A percentile compares a stretch with the other conserved stretches of the same genome.
phyloP scores from a whole-genome alignment of 2,329 filamentous ascomycete species.

The Stemphylium lycopersici region DNA sequence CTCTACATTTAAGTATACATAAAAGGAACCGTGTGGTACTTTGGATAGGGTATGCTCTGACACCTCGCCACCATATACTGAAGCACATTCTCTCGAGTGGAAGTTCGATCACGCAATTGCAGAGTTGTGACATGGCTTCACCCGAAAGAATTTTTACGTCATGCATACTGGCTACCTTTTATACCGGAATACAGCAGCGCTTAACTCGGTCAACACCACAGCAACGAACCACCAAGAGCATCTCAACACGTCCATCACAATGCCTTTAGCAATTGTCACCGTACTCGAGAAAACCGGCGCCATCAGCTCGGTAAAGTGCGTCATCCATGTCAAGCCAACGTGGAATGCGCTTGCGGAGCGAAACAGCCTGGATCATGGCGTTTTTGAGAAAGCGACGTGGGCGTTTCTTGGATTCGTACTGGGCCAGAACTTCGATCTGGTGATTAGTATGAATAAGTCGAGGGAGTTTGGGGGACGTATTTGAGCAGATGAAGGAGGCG shows the following conservation, averaged over 20 bases:
- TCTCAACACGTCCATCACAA: slow-evolving; percentile 7
- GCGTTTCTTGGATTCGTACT: slow-evolving; percentile 52
- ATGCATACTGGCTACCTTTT: slow-evolving; percentile 3
- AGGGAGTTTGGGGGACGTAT: slow-evolving; percentile 48
- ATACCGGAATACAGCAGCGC: background rate
- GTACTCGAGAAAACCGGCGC: slow-evolving; percentile 53
- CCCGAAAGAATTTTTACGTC: slow-evolving; percentile 17
- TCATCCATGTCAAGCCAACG: slow-evolving; percentile 52
- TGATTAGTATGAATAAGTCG: slow-evolving; percentile 56
- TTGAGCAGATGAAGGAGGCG: slow-evolving; percentile 44
- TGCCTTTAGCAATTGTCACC: slow-evolving; percentile 42
- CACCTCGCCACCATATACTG: background rate
- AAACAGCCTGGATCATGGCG: slow-evolving; percentile 47
- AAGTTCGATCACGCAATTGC: background rate
- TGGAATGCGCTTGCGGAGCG: slow-evolving; percentile 48
- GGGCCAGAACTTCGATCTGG: slow-evolving; percentile 51
- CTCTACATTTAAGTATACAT: background rate
- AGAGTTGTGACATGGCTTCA: slow-evolving; percentile 1
- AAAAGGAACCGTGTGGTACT: background rate
- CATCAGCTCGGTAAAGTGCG: slow-evolving; percentile 52
- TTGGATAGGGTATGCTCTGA: background rate
- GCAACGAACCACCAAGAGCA: background rate
- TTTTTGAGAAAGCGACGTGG: slow-evolving; percentile 56
- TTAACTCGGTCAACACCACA: background rate
- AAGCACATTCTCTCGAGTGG: background rate